Evolutionary conservation across 805 yeast species (phyloP).

Genomic region (Zygoascus flipseniorum): DNA sequence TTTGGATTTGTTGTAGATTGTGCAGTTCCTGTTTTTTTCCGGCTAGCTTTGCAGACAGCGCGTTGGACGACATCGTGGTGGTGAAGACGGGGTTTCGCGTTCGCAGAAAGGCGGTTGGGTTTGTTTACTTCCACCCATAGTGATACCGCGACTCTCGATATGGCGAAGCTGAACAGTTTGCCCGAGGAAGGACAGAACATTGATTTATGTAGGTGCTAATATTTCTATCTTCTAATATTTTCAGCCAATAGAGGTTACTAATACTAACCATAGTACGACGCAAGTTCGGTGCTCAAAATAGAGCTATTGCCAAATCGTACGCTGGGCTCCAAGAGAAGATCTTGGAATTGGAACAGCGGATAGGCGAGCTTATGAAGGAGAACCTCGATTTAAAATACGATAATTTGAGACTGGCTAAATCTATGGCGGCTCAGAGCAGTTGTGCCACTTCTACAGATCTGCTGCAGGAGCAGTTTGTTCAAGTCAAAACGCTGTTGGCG

Average conservation of each 20-base stretch:
- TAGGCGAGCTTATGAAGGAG: slow-evolving; percentile 32
- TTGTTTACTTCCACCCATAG: neutral
- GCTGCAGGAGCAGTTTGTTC: neutral
- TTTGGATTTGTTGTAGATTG: slow-evolving; percentile 39
- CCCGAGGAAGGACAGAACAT: slow-evolving; percentile 5
- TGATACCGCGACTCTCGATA: neutral
- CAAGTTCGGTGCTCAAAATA: slow-evolving; percentile 34
- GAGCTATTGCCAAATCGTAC: slow-evolving; percentile 40
- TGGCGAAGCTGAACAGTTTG: slow-evolving; percentile 11
- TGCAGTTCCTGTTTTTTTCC: slow-evolving; percentile 47
- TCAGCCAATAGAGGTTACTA: neutral
- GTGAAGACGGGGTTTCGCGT: neutral
- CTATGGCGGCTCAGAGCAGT: neutral
- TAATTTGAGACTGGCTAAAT: slow-evolving; percentile 11
- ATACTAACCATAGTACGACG: slow-evolving; percentile 8
- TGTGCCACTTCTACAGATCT: neutral
- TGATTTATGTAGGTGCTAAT: slow-evolving; percentile 8
- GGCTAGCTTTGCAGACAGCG: slow-evolving; percentile 26
- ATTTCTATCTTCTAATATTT: neutral
- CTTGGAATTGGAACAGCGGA: slow-evolving; percentile 35
- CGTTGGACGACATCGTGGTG: slow-evolving; percentile 3
- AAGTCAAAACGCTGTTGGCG: slow-evolving; percentile 6
- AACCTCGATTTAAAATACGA: slow-evolving; percentile 27
- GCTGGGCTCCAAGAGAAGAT: slow-evolving; percentile 36
- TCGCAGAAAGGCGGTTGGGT: neutral